These are phyloP conservation scores for Limnomonas spitsbergensis DNA, from an alignment of 139 green algal genomes.

Conservation along the genomic window DNA sequence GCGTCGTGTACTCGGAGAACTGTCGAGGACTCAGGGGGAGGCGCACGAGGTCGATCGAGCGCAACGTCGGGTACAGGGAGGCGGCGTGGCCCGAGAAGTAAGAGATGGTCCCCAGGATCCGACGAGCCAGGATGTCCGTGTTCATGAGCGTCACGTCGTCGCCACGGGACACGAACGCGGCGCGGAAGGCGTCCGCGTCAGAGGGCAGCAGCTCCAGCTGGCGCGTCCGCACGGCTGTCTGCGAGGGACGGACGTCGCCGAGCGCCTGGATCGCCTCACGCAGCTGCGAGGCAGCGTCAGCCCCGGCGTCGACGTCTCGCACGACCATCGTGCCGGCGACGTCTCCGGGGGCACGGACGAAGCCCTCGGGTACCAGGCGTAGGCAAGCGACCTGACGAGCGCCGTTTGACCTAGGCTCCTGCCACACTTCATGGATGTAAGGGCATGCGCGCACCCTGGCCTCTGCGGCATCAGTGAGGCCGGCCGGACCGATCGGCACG, in stretches of 20 bases:
- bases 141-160: conserved; percentile 1
- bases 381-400: background rate
- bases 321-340: background rate
- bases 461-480: background rate
- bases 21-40: conserved; percentile 3
- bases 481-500: background rate
- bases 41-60: background rate
- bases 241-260: background rate
- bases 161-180: background rate
- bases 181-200: background rate
- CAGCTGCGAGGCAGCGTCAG: background rate
- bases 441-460: background rate
- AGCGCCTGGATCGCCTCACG: background rate
- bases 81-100: conserved; percentile 7
- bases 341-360: conserved; percentile 5
- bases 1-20: conserved; percentile 14
- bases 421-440: background rate
- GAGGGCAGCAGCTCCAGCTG: background rate
- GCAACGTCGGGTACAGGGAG: conserved; percentile 5
- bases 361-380: conserved; percentile 10
- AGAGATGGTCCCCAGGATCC: conserved; percentile 6
- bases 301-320: background rate
- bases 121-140: background rate
- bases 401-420: background rate
- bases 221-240: too few relatives aligned